These are phyloP conservation scores for Pseudogymnoascus sp. DNA, from an alignment of 2,329 filamentous ascomycete species.

Conservation along the genomic window DNA sequence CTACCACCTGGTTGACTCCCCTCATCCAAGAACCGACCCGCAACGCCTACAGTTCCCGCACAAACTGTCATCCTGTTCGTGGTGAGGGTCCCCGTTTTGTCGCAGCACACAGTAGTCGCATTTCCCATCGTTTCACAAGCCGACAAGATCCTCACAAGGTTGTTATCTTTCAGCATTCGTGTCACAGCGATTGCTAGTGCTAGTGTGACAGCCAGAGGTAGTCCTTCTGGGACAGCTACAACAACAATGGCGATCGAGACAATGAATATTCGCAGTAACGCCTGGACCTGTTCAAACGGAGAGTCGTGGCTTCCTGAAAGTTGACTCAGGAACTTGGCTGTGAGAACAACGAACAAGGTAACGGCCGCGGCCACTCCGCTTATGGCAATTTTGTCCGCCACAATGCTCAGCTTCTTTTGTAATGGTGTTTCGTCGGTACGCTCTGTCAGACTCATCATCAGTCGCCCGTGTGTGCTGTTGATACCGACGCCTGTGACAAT, in stretches of 20 bases:
- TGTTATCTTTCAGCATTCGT: conserved; percentile 63
- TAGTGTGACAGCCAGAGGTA: conserved; percentile 61
- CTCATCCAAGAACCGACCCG: not conserved
- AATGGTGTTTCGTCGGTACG: conserved; percentile 72
- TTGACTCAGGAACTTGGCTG: conserved; percentile 68
- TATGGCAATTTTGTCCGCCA: conserved; percentile 79
- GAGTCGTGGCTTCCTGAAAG: conserved; percentile 44
- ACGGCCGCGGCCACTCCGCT: conserved; percentile 65
- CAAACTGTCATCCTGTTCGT: conserved; percentile 71
- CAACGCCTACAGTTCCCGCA: conserved; percentile 23
- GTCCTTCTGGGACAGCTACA: conserved; percentile 60
- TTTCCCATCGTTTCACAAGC: conserved; percentile 69
- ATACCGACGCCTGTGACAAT: conserved; percentile 70
- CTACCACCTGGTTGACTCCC: not conserved
- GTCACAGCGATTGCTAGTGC: conserved; percentile 62
- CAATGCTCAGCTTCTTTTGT: conserved; percentile 68
- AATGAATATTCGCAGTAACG: conserved; percentile 57
- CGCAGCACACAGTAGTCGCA: conserved; percentile 69
- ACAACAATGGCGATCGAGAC: conserved; percentile 61
- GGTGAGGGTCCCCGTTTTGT: conserved; percentile 70
- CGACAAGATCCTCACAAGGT: conserved; percentile 58
- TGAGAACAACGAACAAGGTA: conserved; percentile 69
- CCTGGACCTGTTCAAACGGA: conserved; percentile 51
- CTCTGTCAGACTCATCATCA: conserved; percentile 70
- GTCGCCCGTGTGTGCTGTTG: conserved; percentile 70